Evolutionary conservation across 108 stramenopile genomes (phyloP).

Genomic region (Mediolabrus comicus): DNA sequence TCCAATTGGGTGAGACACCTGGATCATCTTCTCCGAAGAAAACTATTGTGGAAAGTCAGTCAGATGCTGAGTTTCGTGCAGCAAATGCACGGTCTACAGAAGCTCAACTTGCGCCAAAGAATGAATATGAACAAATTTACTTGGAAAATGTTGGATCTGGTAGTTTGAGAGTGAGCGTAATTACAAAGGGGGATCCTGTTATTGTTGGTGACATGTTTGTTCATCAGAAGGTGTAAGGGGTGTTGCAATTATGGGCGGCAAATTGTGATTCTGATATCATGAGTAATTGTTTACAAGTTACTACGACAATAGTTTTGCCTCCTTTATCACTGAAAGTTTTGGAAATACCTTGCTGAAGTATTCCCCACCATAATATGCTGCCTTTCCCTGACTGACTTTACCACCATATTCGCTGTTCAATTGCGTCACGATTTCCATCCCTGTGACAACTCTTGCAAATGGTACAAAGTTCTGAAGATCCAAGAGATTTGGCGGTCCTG

Average conservation of each 20-base stretch:
- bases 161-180: conserved; percentile 57
- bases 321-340: conserved; percentile 27
- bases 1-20: conserved; percentile 46
- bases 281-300: too few relatives aligned
- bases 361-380: conserved; percentile 34
- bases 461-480: conserved; percentile 43
- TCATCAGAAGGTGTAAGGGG: conserved; percentile 61
- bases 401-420: conserved; percentile 25
- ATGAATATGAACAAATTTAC: conserved; percentile 72
- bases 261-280: too few relatives aligned
- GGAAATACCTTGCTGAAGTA: conserved; percentile 34
- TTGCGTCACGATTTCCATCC: conserved; percentile 12
- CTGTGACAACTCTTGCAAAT: conserved; percentile 31
- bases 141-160: conserved; percentile 55
- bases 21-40: conserved; percentile 29
- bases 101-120: conserved; percentile 60
- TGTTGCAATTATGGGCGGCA: too few relatives aligned
- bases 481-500: conserved; percentile 40
- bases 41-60: conserved; percentile 61
- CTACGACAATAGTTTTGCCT: conserved; percentile 15
- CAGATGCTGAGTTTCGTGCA: conserved; percentile 75
- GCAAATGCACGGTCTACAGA: conserved; percentile 56
- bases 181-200: conserved; percentile 70
- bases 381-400: conserved; percentile 40
- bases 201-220: conserved; percentile 76